Evolutionary conservation across 768 basidiomycete genomes (phyloP).

Genomic region (Rhodotorula babjevae): DNA sequence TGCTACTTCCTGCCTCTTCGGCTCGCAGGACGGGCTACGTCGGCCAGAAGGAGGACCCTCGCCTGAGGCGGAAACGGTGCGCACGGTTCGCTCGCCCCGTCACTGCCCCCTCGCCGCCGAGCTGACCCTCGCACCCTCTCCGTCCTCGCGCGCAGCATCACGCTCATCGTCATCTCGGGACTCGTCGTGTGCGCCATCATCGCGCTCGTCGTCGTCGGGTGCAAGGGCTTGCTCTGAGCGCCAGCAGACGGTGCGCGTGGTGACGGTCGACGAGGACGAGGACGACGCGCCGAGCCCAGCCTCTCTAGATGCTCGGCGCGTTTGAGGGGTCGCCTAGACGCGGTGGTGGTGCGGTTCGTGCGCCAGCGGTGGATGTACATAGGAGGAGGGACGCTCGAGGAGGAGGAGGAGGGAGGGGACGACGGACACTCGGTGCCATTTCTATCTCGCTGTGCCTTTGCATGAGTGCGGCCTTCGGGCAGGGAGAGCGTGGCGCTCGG

Average conservation of each 20-base stretch:
- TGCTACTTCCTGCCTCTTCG: background rate
- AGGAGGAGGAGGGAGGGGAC: too few species aligned
- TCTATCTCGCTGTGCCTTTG: too few species aligned
- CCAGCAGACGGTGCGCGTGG: too few species aligned
- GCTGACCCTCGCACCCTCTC: background rate
- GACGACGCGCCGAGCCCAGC: too few species aligned
- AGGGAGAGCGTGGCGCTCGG: too few species aligned
- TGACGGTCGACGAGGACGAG: too few species aligned
- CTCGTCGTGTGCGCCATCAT: conserved; percentile 20
- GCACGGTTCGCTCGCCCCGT: background rate
- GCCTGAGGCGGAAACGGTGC: conserved; percentile 7
- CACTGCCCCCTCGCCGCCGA: background rate
- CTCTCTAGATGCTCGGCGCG: background rate
- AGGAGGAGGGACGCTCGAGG: too few species aligned
- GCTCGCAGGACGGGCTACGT: background rate
- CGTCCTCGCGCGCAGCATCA: conserved; percentile 1
- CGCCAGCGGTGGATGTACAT: too few species aligned
- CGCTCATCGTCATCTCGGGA: conserved; percentile 22
- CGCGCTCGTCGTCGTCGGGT: conserved; percentile 19
- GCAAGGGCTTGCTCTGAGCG: conserved; percentile 19
- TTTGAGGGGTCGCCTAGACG: too few species aligned
- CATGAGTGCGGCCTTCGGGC: too few species aligned
- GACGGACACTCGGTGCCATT: too few species aligned
- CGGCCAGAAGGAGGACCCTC: background rate
- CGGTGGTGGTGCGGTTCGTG: too few species aligned